Evolutionary conservation across 2,329 filamentous ascomycete species (phyloP).

Genomic region (Dissoconium aciculare): DNA sequence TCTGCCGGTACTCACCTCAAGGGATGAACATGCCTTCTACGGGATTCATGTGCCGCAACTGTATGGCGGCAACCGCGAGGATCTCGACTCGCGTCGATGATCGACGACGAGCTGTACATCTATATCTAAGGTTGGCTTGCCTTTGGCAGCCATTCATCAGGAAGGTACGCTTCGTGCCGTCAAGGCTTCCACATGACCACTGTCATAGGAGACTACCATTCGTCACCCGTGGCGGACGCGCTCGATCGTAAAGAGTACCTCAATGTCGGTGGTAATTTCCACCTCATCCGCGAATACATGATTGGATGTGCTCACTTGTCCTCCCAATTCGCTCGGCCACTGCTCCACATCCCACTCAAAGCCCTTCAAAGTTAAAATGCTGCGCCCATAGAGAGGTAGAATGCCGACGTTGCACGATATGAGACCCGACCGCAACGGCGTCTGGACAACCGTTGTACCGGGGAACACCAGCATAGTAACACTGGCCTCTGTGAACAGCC

Average conservation of each 20-base stretch:
- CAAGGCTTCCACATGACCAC: too few relatives aligned
- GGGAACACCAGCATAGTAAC: conserved; percentile 66
- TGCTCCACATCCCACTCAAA: conserved; percentile 80
- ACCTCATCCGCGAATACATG: conserved; percentile 30
- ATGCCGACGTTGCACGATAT: conserved; percentile 76
- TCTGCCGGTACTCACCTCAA: too few relatives aligned
- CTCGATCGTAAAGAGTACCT: conserved; percentile 36
- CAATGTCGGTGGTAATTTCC: conserved; percentile 26
- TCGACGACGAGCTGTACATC: too few relatives aligned
- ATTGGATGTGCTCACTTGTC: conserved; percentile 36
- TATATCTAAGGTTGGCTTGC: too few relatives aligned
- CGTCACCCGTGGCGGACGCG: too few relatives aligned
- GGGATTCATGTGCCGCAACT: too few relatives aligned
- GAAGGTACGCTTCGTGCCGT: too few relatives aligned
- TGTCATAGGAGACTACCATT: too few relatives aligned
- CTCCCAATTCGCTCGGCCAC: conserved; percentile 50
- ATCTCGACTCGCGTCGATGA: too few relatives aligned
- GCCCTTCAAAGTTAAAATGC: conserved; percentile 62
- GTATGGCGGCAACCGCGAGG: too few relatives aligned
- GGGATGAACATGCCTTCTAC: too few relatives aligned
- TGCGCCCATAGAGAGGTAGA: conserved; percentile 65
- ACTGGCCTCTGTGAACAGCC: conserved; percentile 65
- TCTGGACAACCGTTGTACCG: conserved; percentile 53
- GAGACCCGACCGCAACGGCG: conserved; percentile 35
- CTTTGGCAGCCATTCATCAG: too few relatives aligned